Base-by-base conservation (phyloP, 495 filamentous ascomycete species). In the Chlorociboria aeruginascens region DNA sequence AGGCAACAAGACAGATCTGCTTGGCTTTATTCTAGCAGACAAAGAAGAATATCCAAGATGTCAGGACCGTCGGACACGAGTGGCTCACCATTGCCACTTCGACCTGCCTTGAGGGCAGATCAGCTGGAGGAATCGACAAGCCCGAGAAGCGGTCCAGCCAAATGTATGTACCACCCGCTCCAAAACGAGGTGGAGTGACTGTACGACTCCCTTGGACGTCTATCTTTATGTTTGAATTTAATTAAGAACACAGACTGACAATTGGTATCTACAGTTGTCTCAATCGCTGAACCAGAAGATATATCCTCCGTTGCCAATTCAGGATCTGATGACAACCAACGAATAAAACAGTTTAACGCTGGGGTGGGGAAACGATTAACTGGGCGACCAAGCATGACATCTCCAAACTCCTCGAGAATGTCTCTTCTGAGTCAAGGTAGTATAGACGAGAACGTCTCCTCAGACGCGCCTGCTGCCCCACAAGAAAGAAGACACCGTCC, bases 221-320 rank as follows among this genome's bases (percentile, higher is more conserved):
- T 25, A 28, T 35, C 2, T 14, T 12, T 37, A 8, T 13, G 8
- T 38, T 2, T 3, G 7, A 10, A 1, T 17, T 28, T 34, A 20
- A 49, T 13, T 10, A 17, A 25, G 20, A 16, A 34, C 39, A 43
- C 47, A 46, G 39, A 45, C 40, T 28, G 17, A 25, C 20, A 11
- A 32, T 48, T 25, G 48, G 12, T 32, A 28, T 9, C 14, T 34
- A 1, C 38, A 65, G 64, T 58, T 33, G 60, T 66, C 13, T 57
- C 61, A 39, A 64, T 65, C 28, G 58, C 49, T 8, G 54, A 66
- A 48, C 61, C 61, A 31, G 63, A 62, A 37, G 50, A 47, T 32
- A 53, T 58, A 11, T 46, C 56, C 29, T 46, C 58, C 12, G 41
- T 43, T 31, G 35, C 43, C 16, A 52, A 30, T 40, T 49, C 55